Evolutionary conservation across 345 rosid genomes (phyloP).

Genomic region (Mercurialis annua): DNA sequence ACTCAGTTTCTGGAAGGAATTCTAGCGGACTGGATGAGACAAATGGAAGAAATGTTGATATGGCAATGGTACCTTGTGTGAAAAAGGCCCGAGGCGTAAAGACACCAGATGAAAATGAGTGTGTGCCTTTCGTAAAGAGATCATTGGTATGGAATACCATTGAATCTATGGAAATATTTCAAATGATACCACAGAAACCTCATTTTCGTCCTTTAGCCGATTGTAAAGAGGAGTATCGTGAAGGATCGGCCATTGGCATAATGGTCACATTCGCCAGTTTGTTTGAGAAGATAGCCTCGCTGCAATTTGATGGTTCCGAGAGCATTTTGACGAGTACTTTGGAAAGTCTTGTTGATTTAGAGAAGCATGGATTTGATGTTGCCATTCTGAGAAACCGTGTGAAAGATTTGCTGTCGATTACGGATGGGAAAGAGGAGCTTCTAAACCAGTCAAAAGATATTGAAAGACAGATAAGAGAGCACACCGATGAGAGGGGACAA

Average conservation of each 20-base stretch:
- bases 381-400: conserved; percentile 36
- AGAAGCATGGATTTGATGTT: conserved; percentile 63
- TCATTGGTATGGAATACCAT: conserved; percentile 59
- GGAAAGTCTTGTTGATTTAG: conserved; percentile 53
- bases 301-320: conserved; percentile 37
- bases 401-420: conserved; percentile 42
- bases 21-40: conserved; percentile 25
- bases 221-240: conserved; percentile 64
- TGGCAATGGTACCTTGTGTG: conserved; percentile 26
- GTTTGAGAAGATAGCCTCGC: conserved; percentile 45
- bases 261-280: conserved; percentile 62
- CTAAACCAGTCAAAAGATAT: conserved; percentile 30
- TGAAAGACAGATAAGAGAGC: conserved; percentile 40
- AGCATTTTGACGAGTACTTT: conserved; percentile 37
- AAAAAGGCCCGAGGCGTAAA: conserved; percentile 14
- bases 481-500: conserved; percentile 24
- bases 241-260: conserved; percentile 72
- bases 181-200: conserved; percentile 54
- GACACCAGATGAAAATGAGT: conserved; percentile 11
- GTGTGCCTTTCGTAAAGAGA: conserved; percentile 52
- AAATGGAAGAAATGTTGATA: conserved; percentile 28
- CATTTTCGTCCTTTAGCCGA: conserved; percentile 63
- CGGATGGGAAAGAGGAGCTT: conserved; percentile 33
- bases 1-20: conserved; percentile 25
- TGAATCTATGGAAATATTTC: conserved; percentile 68